These are phyloP conservation scores for Catharanthus roseus DNA, from an alignment of 257 asterid species.

Conservation along the genomic window DNA sequence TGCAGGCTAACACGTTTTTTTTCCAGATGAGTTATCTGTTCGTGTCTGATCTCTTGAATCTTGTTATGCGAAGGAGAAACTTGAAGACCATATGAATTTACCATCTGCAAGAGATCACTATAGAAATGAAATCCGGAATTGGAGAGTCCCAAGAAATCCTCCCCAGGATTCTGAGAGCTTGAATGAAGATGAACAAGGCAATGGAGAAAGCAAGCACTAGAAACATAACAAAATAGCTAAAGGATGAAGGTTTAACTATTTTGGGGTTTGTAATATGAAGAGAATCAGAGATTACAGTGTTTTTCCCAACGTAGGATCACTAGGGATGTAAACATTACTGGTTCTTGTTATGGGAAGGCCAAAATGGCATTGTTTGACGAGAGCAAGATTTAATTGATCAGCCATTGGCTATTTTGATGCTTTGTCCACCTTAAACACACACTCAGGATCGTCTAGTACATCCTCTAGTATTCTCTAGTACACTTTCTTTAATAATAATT, in stretches of 20 bases:
- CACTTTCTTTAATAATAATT: no score
- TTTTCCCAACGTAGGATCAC: neutral
- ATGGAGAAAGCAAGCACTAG: constrained; percentile 24
- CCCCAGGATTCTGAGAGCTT: constrained; percentile 19
- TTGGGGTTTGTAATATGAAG: constrained; percentile 5
- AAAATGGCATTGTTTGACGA: neutral
- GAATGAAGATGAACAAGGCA: constrained; percentile 23
- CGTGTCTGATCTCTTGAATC: constrained; percentile 17
- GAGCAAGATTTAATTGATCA: neutral
- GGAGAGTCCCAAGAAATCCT: constrained; percentile 25
- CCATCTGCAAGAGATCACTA: constrained; percentile 29
- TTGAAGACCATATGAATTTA: constrained; percentile 21
- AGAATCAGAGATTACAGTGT: neutral
- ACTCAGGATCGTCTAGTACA: no score
- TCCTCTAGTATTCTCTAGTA: no score
- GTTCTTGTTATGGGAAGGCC: neutral
- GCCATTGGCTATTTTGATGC: no score
- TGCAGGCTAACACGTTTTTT: constrained; percentile 4
- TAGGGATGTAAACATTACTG: neutral
- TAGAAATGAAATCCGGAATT: constrained; percentile 21
- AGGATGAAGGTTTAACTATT: neutral
- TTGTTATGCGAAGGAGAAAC: constrained; percentile 26
- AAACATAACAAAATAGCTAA: neutral
- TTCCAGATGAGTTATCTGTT: constrained; percentile 6
- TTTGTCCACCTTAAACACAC: no score